phyloP scores from a whole-genome alignment of 2,329 filamentous ascomycete genomes.

The Thielaviopsis cerberus region DNA sequence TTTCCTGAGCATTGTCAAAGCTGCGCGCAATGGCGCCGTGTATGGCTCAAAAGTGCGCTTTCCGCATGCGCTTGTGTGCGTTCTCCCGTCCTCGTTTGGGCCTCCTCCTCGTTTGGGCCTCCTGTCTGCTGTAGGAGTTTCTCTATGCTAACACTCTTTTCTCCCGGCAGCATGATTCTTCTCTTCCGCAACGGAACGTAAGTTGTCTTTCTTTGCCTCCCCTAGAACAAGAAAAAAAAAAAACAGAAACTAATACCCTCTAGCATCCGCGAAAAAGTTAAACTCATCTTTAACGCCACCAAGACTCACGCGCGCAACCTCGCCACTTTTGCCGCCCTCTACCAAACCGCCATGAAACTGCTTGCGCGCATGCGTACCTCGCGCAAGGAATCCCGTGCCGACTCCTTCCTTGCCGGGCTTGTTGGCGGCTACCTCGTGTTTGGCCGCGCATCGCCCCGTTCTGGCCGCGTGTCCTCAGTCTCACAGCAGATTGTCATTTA shows the following conservation, averaged over 20 bases:
- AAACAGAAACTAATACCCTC: neutral
- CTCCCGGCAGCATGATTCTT: slow-evolving; percentile 60
- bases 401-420: slow-evolving; percentile 72
- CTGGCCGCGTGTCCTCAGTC: slow-evolving; percentile 54
- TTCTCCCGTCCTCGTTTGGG: slow-evolving; percentile 20
- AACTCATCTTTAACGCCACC: slow-evolving; percentile 68
- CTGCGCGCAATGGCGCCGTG: slow-evolving; percentile 85
- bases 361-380: slow-evolving; percentile 44
- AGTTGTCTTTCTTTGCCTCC: slow-evolving; percentile 18
- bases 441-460: slow-evolving; percentile 44
- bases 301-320: slow-evolving; percentile 81
- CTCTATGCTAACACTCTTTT: slow-evolving; percentile 4
- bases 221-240: neutral
- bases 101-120: neutral
- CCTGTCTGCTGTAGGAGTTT: no score
- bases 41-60: slow-evolving; percentile 97
- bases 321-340: slow-evolving; percentile 75
- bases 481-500: slow-evolving; percentile 98
- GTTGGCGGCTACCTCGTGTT: slow-evolving; percentile 88
- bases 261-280: slow-evolving; percentile 54
- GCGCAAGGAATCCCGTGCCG: slow-evolving; percentile 51
- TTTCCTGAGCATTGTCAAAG: slow-evolving; percentile 70
- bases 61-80: slow-evolving; percentile 76
- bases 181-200: slow-evolving; percentile 84
- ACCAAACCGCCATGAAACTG: slow-evolving; percentile 65